Percentiles rank a stretch among this genome's conserved stretches.
Conservation (phyloP, 441 rosid genomes). For the Croton laevigatus region DNA sequence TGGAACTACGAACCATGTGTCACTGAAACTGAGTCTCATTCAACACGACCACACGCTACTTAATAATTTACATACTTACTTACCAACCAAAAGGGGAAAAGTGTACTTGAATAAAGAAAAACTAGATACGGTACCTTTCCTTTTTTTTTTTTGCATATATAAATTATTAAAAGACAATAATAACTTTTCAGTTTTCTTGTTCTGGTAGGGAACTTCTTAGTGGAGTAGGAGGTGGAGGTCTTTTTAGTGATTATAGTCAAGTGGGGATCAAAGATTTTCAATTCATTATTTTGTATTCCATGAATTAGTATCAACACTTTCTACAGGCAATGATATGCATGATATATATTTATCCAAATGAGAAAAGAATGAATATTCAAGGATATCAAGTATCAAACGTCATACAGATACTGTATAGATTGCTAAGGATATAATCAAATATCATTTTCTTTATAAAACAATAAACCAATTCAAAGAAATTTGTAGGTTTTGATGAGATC, state of each 20-base stretch:
- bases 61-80: background rate
- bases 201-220: slow-evolving; percentile 31
- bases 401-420: background rate
- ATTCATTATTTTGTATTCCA: slow-evolving; percentile 28
- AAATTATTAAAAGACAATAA: slow-evolving; percentile 18
- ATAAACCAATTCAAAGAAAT: background rate
- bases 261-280: slow-evolving; percentile 36
- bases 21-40: background rate
- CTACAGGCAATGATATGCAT: background rate
- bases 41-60: slow-evolving; percentile 9
- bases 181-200: slow-evolving; percentile 18
- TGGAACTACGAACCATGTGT: background rate
- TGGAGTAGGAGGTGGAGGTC: slow-evolving; percentile 31
- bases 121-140: slow-evolving; percentile 33
- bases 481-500: no score
- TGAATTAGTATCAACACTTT: slow-evolving; percentile 10
- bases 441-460: background rate
- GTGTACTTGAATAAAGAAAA: slow-evolving; percentile 28
- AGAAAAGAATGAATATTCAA: background rate
- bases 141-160: background rate
- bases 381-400: background rate
- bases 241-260: slow-evolving; percentile 31
- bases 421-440: background rate
- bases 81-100: slow-evolving; percentile 15
- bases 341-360: slow-evolving; percentile 1